Base-by-base conservation (phyloP, 345 rosid genomes). In the Eucalyptus rudis region DNA sequence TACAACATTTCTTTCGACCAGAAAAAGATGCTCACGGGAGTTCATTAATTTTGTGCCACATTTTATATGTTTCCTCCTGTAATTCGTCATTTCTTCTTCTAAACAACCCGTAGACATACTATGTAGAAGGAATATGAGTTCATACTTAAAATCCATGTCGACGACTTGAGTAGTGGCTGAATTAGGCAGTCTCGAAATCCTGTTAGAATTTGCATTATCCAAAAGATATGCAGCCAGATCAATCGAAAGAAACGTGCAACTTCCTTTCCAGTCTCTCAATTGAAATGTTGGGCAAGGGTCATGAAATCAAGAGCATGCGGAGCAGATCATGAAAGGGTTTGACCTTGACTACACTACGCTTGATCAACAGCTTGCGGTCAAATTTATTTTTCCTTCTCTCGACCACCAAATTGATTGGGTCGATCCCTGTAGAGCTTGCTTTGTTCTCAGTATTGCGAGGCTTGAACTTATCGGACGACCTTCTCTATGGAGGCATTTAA, bases 391-490 rank as follows among this genome's bases (percentile, higher is more conserved):
- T 92, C 29, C 90, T 88, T 43, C 88, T 92, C 27, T 90, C 92
- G 33, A 44, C 89, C 29, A 91, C 88, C 76, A 87, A 89, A 27
- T 27, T 89, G 15, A 22, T 50, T 4, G 94, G 93, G 43, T 50
- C 88, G 36, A 45, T 91, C 2, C 90, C 50, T 3, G 49, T 58
- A n/a, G 90, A 80, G 56, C 45, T 90, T 12, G 58, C 89, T 62
- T 86, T 68, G 29, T 89, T 92, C 5, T 31, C 40, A 1, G 79
- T 79, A 49, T 86, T 92, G 90, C 86, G 22, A 11, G 66, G 68
- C 19, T 20, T 90, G 90, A 91, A 91, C 88, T 71, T 93, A 20
- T 90, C 91, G 0, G 33, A 66, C 45, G 88, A 91, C 86, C 87
- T 87, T 20, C 86, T 89, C 8, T 40, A 62, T 15, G 94, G 93